Evolutionary conservation across 257 asterid genomes (phyloP).

Genomic region (Rehmannia glutinosa): DNA sequence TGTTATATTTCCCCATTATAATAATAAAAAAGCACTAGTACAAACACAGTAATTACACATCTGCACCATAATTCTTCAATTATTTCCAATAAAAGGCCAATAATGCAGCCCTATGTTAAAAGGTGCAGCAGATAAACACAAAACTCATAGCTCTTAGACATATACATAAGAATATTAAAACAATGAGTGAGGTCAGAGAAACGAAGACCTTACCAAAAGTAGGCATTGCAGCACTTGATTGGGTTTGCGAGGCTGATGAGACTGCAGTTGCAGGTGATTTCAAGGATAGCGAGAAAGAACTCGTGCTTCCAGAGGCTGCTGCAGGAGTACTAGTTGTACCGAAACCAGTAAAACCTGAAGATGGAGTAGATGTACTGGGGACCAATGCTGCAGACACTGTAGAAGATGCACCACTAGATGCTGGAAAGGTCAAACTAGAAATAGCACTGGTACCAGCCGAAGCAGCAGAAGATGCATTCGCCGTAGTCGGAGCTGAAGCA

Average conservation of each 20-base stretch:
- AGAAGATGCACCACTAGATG: slow-evolving; percentile 29
- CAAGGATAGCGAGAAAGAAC: slow-evolving; percentile 35
- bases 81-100: background rate
- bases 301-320: slow-evolving; percentile 29
- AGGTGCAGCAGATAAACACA: background rate
- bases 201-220: slow-evolving; percentile 42
- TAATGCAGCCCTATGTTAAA: background rate
- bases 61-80: background rate
- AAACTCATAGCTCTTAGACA: background rate
- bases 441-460: slow-evolving; percentile 30
- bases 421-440: slow-evolving; percentile 35
- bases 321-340: slow-evolving; percentile 29
- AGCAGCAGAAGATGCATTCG: slow-evolving; percentile 25
- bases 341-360: slow-evolving; percentile 46
- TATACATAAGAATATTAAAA: background rate
- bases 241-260: slow-evolving; percentile 46
- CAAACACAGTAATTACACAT: background rate
- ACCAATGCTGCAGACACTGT: slow-evolving; percentile 24
- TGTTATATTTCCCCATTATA: background rate
- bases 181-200: background rate
- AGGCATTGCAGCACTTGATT: slow-evolving; percentile 40
- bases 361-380: slow-evolving; percentile 36
- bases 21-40: background rate
- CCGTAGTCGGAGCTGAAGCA: slow-evolving; percentile 32
- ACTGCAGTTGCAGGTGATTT: slow-evolving; percentile 35